A percentile compares a stretch with the other conserved stretches of the same genome.
These are phyloP conservation scores for Suaeda aralocaspica DNA, from an alignment of 148 eudicot species.

Conservation along the genomic window DNA sequence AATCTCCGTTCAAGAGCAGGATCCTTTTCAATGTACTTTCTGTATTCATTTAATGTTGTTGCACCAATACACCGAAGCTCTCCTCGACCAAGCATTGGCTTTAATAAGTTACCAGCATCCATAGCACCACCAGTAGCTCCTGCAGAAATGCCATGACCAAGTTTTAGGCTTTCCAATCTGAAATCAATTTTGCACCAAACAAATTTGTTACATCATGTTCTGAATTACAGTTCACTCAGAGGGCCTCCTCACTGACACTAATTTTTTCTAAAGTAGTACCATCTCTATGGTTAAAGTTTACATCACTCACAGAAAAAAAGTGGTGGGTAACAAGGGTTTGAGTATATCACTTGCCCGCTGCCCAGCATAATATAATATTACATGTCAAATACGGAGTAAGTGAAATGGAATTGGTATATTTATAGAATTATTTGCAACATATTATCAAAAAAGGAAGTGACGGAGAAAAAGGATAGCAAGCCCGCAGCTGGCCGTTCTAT, in stretches of 20 bases:
- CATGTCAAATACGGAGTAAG: neutral
- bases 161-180: neutral
- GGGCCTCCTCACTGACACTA: neutral
- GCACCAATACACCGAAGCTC: conserved; percentile 97
- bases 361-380: neutral
- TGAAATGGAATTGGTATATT: neutral
- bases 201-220: neutral
- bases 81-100: conserved; percentile 96
- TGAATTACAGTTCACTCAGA: neutral
- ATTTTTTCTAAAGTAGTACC: neutral
- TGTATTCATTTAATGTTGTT: conserved; percentile 85
- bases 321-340: neutral
- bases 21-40: conserved; percentile 94
- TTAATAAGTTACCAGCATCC: conserved; percentile 87
- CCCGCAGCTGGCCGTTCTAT: neutral
- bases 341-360: too few species aligned
- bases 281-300: too few species aligned
- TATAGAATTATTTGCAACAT: neutral
- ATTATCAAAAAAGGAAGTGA: neutral
- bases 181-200: neutral
- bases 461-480: neutral
- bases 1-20: conserved; percentile 96
- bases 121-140: conserved; percentile 89
- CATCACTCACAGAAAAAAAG: neutral
- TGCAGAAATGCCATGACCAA: conserved; percentile 17